Base-by-base conservation (phyloP, 2,329 filamentous ascomycete genomes). In the Exophiala calicioides region DNA sequence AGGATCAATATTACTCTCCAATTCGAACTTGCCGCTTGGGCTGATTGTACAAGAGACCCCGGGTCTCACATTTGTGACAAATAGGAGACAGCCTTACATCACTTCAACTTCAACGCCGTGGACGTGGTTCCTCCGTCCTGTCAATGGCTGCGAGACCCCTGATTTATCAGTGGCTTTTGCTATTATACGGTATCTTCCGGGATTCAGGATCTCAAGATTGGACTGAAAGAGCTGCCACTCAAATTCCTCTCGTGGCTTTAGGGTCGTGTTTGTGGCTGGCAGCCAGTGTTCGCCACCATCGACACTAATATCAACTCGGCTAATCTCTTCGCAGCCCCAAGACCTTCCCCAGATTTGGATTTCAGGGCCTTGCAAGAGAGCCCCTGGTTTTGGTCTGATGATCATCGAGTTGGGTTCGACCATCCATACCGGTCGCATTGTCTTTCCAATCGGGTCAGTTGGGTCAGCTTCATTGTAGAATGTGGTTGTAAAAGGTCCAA, bases 401-500 rank as follows among this genome's bases (percentile, higher is more conserved):
- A 57, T 50, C 46, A 57, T 48, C 3, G 55, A 57, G 29, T 57
- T 57, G 4, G 52, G 52, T 35, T 57, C 55, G 31, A 55, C 55
- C 24, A 31, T 30, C 55, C 55, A 57, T 8, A 54, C 53, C 6
- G 55, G 52, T 13, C 55, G 40, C 12, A 29, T 48, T 16, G n/a
- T 47, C 39, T 44, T 24, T 26, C 49, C 37, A 15, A 15, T 10
- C 4, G 48, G 42, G 34, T 55, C 55, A 16, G 35, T 44, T 5
- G 55, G 55, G 18, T 57, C 55, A 13, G 51, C 18, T 35, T 57
- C 55, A 23, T 57, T 57, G 37, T 57, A 57, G 29, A 55, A 55
- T 12, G 20, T 51, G 2, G 52, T 57, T 6, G 55, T 57, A 23
- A 55, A 57, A 4, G 52, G 55, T 20, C 55, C 48, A 7, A 36